Conservation (phyloP, 2,329 filamentous ascomycete species). For the Akanthomyces lecanii region DNA sequence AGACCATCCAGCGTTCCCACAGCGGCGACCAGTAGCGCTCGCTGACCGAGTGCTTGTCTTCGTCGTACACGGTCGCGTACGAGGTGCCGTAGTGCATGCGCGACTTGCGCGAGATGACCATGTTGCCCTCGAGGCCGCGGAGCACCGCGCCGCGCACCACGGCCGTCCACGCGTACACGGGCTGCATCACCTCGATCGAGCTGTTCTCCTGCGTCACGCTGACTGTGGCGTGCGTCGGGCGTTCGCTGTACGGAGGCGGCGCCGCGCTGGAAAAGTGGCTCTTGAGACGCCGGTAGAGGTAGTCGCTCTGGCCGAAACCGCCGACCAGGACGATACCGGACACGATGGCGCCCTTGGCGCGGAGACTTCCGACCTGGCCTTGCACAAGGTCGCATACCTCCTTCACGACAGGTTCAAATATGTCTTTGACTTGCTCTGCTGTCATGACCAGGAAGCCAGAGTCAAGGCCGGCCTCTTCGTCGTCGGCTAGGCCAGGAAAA, state of each 20-base stretch:
- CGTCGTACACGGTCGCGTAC: conserved; percentile 77
- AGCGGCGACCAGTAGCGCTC: conserved; percentile 76
- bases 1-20: conserved; percentile 81
- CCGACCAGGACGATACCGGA: conserved; percentile 77
- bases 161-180: conserved; percentile 76
- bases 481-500: conserved; percentile 71
- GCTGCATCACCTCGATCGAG: conserved; percentile 75
- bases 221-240: conserved; percentile 60
- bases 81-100: conserved; percentile 76
- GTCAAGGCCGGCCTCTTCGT: conserved; percentile 70
- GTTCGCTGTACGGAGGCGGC: conserved; percentile 62
- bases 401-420: conserved; percentile 71
- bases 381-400: conserved; percentile 65
- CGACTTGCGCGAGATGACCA: conserved; percentile 70
- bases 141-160: conserved; percentile 75
- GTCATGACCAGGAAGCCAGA: conserved; percentile 73
- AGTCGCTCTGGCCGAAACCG: conserved; percentile 76
- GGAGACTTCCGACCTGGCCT: conserved; percentile 61
- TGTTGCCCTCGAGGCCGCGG: conserved; percentile 70
- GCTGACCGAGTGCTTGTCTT: conserved; percentile 65
- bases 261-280: conserved; percentile 59
- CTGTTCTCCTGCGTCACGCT: conserved; percentile 44
- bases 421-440: conserved; percentile 63
- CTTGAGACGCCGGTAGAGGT: conserved; percentile 68
- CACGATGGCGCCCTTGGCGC: conserved; percentile 57